Conservation (phyloP, 2,329 filamentous ascomycete genomes). For the Pseudocercospora cruenta region DNA sequence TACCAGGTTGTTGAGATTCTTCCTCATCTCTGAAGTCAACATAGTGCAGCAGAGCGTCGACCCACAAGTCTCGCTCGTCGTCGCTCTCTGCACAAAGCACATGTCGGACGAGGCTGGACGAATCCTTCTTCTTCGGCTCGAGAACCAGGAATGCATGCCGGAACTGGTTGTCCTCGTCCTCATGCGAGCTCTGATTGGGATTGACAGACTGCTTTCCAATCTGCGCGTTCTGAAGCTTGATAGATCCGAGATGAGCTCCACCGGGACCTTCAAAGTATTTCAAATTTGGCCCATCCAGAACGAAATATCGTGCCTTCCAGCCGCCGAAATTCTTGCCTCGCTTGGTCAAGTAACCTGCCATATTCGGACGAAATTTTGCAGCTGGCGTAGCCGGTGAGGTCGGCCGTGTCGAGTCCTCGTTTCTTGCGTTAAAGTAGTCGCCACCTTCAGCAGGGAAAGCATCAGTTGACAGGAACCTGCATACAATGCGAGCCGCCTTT, state of each 20-base stretch:
- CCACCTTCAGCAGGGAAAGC: conserved; percentile 59
- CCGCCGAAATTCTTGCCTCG: conserved; percentile 98
- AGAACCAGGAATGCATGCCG: conserved; percentile 93
- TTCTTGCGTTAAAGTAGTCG: conserved; percentile 43
- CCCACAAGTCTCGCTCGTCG: conserved; percentile 88
- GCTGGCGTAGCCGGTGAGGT: conserved; percentile 55
- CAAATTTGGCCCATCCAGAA: conserved; percentile 70
- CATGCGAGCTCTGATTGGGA: conserved; percentile 56
- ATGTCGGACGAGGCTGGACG: conserved; percentile 82
- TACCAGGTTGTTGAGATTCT: conserved; percentile 42
- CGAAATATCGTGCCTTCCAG: conserved; percentile 85
- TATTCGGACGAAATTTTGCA: conserved; percentile 68
- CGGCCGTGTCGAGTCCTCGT: conserved; percentile 39
- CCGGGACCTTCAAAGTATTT: conserved; percentile 92
- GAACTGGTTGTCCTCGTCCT: conserved; percentile 90
- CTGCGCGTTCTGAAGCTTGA: conserved; percentile 86
- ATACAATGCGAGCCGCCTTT: conserved; percentile 75
- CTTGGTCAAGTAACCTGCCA: conserved; percentile 93
- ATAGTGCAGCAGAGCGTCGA: conserved; percentile 84
- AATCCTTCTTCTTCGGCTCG: conserved; percentile 96
- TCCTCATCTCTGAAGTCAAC: conserved; percentile 73
- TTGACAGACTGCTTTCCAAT: conserved; percentile 90
- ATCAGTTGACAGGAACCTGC: conserved; percentile 78
- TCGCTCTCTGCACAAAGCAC: conserved; percentile 96
- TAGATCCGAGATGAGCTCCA: conserved; percentile 86